phyloP scores from a whole-genome alignment of 257 asterid genomes.

The Petunia secreta region DNA sequence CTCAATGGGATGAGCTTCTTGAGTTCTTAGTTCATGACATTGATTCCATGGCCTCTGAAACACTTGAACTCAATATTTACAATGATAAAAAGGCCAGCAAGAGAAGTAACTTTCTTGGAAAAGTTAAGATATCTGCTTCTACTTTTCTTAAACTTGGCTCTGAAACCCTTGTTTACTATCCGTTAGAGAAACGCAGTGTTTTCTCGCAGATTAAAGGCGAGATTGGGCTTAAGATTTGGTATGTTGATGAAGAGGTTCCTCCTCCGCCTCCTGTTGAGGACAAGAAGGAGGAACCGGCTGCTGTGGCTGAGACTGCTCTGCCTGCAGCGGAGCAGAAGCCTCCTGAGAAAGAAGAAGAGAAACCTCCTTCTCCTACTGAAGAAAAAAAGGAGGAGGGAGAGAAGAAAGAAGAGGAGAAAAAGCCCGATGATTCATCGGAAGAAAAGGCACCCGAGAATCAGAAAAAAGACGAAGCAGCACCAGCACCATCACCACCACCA shows the following conservation, averaged over 20 bases:
- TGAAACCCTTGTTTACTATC: slow-evolving; percentile 72
- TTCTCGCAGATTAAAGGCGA: slow-evolving; percentile 94
- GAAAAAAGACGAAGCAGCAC: slow-evolving; percentile 31
- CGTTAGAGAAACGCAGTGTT: slow-evolving; percentile 88
- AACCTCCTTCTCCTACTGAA: slow-evolving; percentile 38
- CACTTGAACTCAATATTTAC: slow-evolving; percentile 68
- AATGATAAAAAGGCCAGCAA: slow-evolving; percentile 78
- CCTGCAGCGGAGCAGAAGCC: slow-evolving; percentile 44
- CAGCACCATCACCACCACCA: slow-evolving; percentile 31
- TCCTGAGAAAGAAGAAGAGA: slow-evolving; percentile 44
- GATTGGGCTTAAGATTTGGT: slow-evolving; percentile 72
- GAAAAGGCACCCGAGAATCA: slow-evolving; percentile 56
- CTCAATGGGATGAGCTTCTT: slow-evolving; percentile 84
- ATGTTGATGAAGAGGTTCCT: slow-evolving; percentile 56
- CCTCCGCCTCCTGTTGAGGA: slow-evolving; percentile 31
- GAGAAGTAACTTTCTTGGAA: slow-evolving; percentile 76
- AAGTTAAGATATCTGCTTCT: slow-evolving; percentile 71
- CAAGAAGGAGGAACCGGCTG: slow-evolving; percentile 42
- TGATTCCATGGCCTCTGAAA: slow-evolving; percentile 57
- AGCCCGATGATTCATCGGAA: slow-evolving; percentile 39
- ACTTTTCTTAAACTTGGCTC: slow-evolving; percentile 59
- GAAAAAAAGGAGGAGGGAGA: slow-evolving; percentile 44
- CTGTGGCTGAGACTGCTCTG: slow-evolving; percentile 28
- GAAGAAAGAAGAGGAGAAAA: slow-evolving; percentile 39
- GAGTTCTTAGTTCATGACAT: slow-evolving; percentile 71